Percentiles rank a stretch among this genome's conserved stretches.
phyloP scores from a whole-genome alignment of 2,329 filamentous ascomycete genomes.

The Leptographium lundbergii region DNA sequence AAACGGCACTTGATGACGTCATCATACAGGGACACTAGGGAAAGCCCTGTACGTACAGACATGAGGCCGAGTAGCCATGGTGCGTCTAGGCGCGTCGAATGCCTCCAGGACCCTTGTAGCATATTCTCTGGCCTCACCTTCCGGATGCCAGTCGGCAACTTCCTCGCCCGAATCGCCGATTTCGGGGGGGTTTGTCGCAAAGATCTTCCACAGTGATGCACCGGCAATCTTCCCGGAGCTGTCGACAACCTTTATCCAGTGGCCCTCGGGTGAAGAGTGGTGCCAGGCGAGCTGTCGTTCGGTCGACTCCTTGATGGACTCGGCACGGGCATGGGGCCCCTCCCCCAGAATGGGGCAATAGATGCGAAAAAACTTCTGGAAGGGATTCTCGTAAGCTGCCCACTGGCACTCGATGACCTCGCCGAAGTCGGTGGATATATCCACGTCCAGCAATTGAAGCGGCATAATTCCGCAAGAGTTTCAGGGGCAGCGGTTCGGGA shows the following conservation, averaged over 20 bases:
- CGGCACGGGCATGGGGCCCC: background rate
- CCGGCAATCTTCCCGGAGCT: background rate
- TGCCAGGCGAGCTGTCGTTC: background rate
- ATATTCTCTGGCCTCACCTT: conserved; percentile 1
- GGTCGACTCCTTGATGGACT: background rate
- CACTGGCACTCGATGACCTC: background rate
- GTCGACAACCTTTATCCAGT: conserved; percentile 2
- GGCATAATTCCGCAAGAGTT: background rate
- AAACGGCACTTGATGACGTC: background rate
- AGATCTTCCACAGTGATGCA: background rate
- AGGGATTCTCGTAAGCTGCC: background rate
- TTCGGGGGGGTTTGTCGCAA: background rate
- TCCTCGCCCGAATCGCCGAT: background rate
- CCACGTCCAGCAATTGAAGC: background rate
- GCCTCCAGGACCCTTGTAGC: background rate
- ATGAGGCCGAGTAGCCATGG: background rate
- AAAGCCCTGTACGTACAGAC: background rate
- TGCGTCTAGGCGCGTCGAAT: background rate
- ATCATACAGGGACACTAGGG: no score
- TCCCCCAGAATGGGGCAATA: background rate
- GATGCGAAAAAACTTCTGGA: background rate
- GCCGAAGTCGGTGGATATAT: background rate
- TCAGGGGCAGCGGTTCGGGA: background rate
- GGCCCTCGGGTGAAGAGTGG: background rate
- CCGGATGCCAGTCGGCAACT: background rate